Evolutionary conservation across 176 grass and related monocot species (phyloP).

Genomic region (Hyparrhenia diplandra): DNA sequence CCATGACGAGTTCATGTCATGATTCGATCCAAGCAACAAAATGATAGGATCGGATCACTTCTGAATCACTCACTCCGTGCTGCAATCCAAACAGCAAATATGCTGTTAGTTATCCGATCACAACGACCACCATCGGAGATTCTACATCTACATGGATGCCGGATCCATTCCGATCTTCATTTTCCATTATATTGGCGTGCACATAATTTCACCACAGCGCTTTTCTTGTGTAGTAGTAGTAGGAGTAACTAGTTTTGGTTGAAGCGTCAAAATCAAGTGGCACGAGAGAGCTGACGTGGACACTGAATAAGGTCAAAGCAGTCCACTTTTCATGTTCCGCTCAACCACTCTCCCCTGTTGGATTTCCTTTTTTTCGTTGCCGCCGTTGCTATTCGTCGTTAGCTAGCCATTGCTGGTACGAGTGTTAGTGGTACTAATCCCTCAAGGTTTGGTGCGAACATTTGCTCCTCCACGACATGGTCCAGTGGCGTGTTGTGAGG

Average conservation of each 20-base stretch:
- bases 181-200: background rate
- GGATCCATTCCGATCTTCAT: too few relatives aligned
- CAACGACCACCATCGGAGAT: too few relatives aligned
- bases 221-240: background rate
- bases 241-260: constrained; percentile 21
- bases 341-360: background rate
- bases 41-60: too few relatives aligned
- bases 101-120: too few relatives aligned
- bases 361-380: background rate
- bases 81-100: too few relatives aligned
- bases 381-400: background rate
- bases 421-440: background rate
- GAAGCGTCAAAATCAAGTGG: constrained; percentile 18
- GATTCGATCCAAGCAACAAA: too few relatives aligned
- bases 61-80: too few relatives aligned
- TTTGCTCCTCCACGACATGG: background rate
- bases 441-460: constrained; percentile 16
- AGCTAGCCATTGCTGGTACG: background rate
- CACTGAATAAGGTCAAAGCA: background rate
- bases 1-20: too few relatives aligned
- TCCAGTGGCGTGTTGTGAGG: background rate
- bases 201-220: constrained; percentile 22
- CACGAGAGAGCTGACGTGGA: background rate
- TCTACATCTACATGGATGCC: too few relatives aligned
- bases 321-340: constrained; percentile 8